Base-by-base conservation (phyloP, 805 yeast species). In the Torulaspora microellipsoides region DNA sequence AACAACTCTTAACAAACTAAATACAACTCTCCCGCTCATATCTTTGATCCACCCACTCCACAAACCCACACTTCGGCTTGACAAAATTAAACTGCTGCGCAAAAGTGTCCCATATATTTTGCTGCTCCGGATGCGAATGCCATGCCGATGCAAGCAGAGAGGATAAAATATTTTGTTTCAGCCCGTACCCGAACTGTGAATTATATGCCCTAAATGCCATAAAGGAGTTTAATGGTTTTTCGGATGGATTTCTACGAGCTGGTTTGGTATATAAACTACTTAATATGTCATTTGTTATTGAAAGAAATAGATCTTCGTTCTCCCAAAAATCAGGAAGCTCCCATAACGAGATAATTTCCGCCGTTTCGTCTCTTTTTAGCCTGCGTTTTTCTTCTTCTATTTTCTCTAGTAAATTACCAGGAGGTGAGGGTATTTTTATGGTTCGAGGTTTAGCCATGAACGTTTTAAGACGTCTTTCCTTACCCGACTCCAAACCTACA, bases 21-120 rank as follows among this genome's bases (percentile, higher is more conserved):
- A 17, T 17, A 5, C 4, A 17, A 5, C 49, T 47, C 96, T 40
- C 49, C 49, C 49, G 49, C 49, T 46, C 49, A 46, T 46, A 46
- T 46, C 49, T 46, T 46, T 46, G 49, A 46, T 46, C 49, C 49
- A 46, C 49, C 49, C 96, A 49, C 53, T 49, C 53, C 51, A 49
- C 25, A 76, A 80, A 51, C 49, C 59, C 48, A 47, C 52, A 42
- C 51, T 49, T 45, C 50, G 54, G 55, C 54, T 52, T 52, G 53
- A 52, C 54, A 52, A 52, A 52, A 52, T 55, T 55, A 52, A 52
- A 55, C 48, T 55, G 56, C 47, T 55, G 59, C 51, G 59, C 43
- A 30, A 55, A 53, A 34, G 46, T 23, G 49, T 48, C 52, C 31
- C 28, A 38, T 28, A 36, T 31, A 20, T 37, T 46, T 30, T 47